phyloP scores from a whole-genome alignment of 2,329 filamentous ascomycete genomes.

The Pochonia chlamydosporia region DNA sequence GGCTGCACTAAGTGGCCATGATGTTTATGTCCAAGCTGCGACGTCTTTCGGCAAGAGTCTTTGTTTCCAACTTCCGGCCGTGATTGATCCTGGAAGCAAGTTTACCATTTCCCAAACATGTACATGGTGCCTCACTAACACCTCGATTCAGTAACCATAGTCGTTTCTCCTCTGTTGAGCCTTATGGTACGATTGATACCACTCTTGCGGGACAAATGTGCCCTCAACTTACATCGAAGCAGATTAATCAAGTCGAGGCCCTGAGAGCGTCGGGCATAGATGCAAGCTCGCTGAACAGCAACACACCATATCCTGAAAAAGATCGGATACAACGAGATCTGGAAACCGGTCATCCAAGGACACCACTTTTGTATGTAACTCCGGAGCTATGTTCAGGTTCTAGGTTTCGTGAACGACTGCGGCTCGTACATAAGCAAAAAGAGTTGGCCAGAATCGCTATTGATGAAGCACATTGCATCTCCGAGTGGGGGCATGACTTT shows the following conservation, averaged over 20 bases:
- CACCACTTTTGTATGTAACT: constrained; percentile 83
- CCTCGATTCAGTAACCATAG: constrained; percentile 64
- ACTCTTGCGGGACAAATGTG: constrained; percentile 4
- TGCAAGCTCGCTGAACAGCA: constrained; percentile 83
- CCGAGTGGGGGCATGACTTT: constrained; percentile 97
- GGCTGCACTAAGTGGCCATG: constrained; percentile 72
- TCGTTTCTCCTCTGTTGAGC: constrained; percentile 82
- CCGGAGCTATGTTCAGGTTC: constrained; percentile 80
- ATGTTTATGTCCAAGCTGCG: constrained; percentile 90
- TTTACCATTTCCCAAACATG: constrained; percentile 15
- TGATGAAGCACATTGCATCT: constrained; percentile 95
- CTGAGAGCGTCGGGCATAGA: constrained; percentile 68
- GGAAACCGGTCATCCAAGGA: constrained; percentile 79
- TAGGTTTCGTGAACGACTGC: constrained; percentile 68
- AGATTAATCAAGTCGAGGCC: constrained; percentile 89
- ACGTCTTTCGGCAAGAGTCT: constrained; percentile 90
- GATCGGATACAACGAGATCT: constrained; percentile 72
- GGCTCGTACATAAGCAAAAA: constrained; percentile 68
- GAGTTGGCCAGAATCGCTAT: constrained; percentile 86
- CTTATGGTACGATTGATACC: constrained; percentile 61
- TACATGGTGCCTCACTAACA: not conserved
- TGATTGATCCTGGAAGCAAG: constrained; percentile 80
- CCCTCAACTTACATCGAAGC: constrained; percentile 4
- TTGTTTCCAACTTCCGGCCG: constrained; percentile 86
- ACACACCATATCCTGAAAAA: constrained; percentile 60